Conservation (phyloP, 2,329 filamentous ascomycete species). For the Sporothrix globosa region DNA sequence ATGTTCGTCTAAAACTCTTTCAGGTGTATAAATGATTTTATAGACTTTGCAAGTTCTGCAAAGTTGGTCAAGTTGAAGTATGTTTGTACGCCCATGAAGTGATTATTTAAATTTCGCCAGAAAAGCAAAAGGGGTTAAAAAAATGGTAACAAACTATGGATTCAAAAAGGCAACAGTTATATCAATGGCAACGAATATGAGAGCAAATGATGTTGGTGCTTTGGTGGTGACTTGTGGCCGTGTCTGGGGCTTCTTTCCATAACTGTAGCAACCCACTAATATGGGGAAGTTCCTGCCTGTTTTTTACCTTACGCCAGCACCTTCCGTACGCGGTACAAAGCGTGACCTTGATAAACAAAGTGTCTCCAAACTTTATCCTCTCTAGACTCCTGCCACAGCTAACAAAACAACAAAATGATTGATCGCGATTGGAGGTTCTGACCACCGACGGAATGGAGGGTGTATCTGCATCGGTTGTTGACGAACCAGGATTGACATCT, state of each 20-base stretch:
- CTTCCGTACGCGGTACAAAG: background rate
- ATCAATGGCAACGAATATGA: background rate
- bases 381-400: background rate
- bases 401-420: background rate
- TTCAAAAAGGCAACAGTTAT: background rate
- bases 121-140: too few species aligned
- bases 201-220: background rate
- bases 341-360: background rate
- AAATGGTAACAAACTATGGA: too few species aligned
- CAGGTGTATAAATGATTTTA: too few species aligned
- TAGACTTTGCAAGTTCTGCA: too few species aligned
- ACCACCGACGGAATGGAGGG: background rate
- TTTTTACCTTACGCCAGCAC: background rate
- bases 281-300: background rate
- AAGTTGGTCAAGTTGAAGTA: too few species aligned
- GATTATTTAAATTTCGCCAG: too few species aligned
- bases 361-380: background rate
- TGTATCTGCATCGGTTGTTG: background rate
- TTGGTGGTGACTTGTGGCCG: background rate
- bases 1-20: background rate
- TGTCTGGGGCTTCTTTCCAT: background rate
- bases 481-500: background rate
- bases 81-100: too few species aligned
- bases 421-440: too few species aligned
- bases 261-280: constrained; percentile 1